A percentile compares a stretch with the other conserved stretches of the same genome.
Evolutionary conservation across 2,329 filamentous ascomycete species (phyloP).

Genomic region (Amylocarpus encephaloides): DNA sequence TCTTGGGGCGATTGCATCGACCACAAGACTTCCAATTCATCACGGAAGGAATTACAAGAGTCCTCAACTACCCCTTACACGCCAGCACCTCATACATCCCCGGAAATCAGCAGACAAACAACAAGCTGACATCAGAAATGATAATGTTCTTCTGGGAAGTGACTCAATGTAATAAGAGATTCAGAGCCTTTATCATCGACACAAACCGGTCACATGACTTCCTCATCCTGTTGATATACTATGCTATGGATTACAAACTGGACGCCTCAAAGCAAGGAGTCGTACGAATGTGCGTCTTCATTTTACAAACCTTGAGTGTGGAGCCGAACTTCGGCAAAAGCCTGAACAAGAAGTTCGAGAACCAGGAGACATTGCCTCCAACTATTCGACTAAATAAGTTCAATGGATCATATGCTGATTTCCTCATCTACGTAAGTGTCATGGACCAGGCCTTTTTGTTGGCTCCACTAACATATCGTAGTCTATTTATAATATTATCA

Average conservation of each 20-base stretch:
- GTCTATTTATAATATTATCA: constrained; percentile 90
- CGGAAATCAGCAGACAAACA: constrained; percentile 63
- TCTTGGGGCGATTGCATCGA: constrained; percentile 70
- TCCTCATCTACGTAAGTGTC: constrained; percentile 73
- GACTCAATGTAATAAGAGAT: constrained; percentile 94
- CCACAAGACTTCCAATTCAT: constrained; percentile 98
- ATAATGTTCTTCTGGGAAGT: constrained; percentile 97
- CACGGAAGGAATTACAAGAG: constrained; percentile 86
- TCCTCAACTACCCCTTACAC: constrained; percentile 88
- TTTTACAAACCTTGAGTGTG: constrained; percentile 89
- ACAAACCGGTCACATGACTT: constrained; percentile 92
- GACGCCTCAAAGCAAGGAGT: constrained; percentile 86
- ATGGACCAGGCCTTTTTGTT: not conserved
- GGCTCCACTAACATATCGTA: constrained; percentile 34
- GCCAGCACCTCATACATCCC: constrained; percentile 84
- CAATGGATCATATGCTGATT: constrained; percentile 86
- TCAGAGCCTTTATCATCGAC: constrained; percentile 93
- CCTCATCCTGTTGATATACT: constrained; percentile 82
- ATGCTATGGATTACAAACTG: constrained; percentile 81
- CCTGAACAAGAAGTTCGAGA: constrained; percentile 82
- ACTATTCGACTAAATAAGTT: constrained; percentile 80
- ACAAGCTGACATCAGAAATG: constrained; percentile 89
- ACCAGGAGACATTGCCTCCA: constrained; percentile 77
- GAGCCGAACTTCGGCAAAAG: constrained; percentile 86
- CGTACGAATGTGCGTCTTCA: constrained; percentile 95